Evolutionary conservation across 257 asterid genomes (phyloP), one percentile per base, ranked within the genome.

Genomic region (Solanum appendiculatum): DNA sequence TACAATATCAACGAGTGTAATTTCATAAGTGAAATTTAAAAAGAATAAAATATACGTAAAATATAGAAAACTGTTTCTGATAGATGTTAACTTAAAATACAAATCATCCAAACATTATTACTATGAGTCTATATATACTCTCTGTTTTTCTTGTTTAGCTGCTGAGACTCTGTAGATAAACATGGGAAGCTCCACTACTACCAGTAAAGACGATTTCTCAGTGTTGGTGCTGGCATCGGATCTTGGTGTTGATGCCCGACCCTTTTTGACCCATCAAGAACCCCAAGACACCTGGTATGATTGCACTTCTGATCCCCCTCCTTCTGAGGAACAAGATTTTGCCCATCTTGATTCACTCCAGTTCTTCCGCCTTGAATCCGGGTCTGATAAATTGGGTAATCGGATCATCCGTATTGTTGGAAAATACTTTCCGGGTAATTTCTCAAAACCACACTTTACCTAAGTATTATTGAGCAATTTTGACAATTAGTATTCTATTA

Each of bases 201-300:
- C 34, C 95, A 87, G 93, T 8, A 58, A 95, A 77, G 95, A 93
- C 1, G 93, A 94, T 25, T 95, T 97, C 90, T 94, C 99, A 20
- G 98, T 97, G 87, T 40, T 97, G 90, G 99, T 95, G 7, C 86
- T 97, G 88, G 99, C 98, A 25, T 94, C 99, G 90, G 99, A 97
- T 91, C 94, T 95, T 10, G 98, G 99, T 68, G 40, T 95, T 63
- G 98, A 97, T 86, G 98, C 94, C 78, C 94, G 96, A 9, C 97
- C 99, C 1, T 94, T 97, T 77, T 68, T 97, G 84, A 58, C 93
- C 72, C 91, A 90, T 25, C 85, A 93, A 88, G 91, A 93, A 82
- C 84, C 69, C 36, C 88, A 93, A 48, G 98, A 97, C 40, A 88
- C 83, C 48, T 94, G 98, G 98, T 95, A 97, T 73, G 99, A 97